Conservation (phyloP, 805 yeast species). For the Torulaspora quercuum region DNA sequence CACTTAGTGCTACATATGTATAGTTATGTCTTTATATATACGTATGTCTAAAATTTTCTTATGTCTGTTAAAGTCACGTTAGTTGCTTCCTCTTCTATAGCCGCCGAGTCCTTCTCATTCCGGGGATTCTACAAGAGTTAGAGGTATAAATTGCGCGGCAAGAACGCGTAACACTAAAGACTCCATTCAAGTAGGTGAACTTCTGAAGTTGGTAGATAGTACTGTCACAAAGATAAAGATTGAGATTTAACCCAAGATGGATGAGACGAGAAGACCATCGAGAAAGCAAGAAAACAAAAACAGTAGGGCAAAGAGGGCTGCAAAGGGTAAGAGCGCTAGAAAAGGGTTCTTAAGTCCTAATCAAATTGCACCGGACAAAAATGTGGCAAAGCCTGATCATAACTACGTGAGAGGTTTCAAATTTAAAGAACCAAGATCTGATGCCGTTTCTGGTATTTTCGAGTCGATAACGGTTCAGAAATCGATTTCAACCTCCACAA, state of each 20-base stretch:
- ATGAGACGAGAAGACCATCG: too few species aligned
- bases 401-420: too few species aligned
- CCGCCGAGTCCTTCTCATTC: constrained; percentile 2
- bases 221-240: too few species aligned
- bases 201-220: not conserved
- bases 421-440: constrained; percentile 5
- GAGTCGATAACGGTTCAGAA: too few species aligned
- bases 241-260: not conserved
- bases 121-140: too few species aligned
- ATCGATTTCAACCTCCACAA: too few species aligned
- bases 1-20: constrained; percentile 1
- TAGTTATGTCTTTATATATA: constrained; percentile 4
- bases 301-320: not conserved
- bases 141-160: constrained; percentile 1
- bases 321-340: not conserved
- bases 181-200: not conserved
- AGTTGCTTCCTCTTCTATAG: too few species aligned
- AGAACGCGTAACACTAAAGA: not conserved
- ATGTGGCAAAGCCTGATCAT: too few species aligned
- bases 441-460: too few species aligned
- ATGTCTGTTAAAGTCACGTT: not conserved
- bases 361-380: too few species aligned
- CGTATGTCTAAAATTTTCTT: not conserved
- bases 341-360: too few species aligned
- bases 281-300: too few species aligned